A percentile compares a stretch with the other conserved stretches of the same genome.
Evolutionary conservation across 2,329 filamentous ascomycete genomes (phyloP).

Genomic region (Allantophomopsis lycopodina): DNA sequence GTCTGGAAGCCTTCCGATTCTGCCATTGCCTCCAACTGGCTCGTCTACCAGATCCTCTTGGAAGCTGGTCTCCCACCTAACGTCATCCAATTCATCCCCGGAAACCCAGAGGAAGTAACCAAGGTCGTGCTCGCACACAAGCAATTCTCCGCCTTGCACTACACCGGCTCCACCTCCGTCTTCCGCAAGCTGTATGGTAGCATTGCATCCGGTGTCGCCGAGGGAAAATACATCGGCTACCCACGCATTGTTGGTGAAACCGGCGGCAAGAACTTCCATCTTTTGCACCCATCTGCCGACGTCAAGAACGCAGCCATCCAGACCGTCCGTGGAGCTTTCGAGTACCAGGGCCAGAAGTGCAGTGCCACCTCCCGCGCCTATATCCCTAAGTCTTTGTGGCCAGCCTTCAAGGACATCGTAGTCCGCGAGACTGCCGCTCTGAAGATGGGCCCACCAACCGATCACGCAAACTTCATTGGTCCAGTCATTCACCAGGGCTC

Average conservation of each 20-base stretch:
- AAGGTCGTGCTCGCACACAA: slow-evolving; percentile 59
- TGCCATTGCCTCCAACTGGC: slow-evolving; percentile 77
- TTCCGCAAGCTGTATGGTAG: slow-evolving; percentile 83
- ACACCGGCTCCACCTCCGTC: slow-evolving; percentile 80
- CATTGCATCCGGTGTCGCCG: slow-evolving; percentile 66
- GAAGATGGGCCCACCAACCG: slow-evolving; percentile 51
- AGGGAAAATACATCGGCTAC: slow-evolving; percentile 71
- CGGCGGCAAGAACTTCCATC: slow-evolving; percentile 87
- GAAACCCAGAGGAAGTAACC: slow-evolving; percentile 72
- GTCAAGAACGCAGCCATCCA: slow-evolving; percentile 64
- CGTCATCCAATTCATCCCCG: slow-evolving; percentile 85
- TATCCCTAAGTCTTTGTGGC: slow-evolving; percentile 59
- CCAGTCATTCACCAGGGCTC: slow-evolving; percentile 71
- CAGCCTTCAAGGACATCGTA: slow-evolving; percentile 52
- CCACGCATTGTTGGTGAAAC: slow-evolving; percentile 81
- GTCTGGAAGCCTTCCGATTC: slow-evolving; percentile 85
- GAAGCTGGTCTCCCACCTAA: slow-evolving; percentile 78
- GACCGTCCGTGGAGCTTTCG: slow-evolving; percentile 73
- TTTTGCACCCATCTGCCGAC: slow-evolving; percentile 64
- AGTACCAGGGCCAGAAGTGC: slow-evolving; percentile 85
- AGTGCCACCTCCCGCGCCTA: slow-evolving; percentile 70
- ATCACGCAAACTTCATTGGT: slow-evolving; percentile 66
- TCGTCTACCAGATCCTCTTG: slow-evolving; percentile 74
- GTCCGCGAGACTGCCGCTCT: slow-evolving; percentile 52
- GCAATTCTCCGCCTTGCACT: slow-evolving; percentile 78